Evolutionary conservation across 176 grass and related monocot species (phyloP).

Genomic region (Hyparrhenia diplandra): DNA sequence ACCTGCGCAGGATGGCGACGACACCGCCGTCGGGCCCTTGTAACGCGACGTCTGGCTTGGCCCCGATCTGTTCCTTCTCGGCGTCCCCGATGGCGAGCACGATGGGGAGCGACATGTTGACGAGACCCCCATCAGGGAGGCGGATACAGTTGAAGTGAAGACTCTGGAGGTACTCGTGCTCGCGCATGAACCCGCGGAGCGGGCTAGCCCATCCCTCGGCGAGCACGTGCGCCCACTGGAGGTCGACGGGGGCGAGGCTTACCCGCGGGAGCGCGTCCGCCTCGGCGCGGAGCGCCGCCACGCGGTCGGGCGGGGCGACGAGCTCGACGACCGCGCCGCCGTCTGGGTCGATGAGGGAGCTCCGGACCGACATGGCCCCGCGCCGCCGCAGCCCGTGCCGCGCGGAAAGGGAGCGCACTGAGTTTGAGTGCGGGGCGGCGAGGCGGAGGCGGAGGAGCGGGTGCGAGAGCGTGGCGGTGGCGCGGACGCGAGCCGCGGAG

Average conservation of each 20-base stretch:
- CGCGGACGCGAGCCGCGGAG: neutral
- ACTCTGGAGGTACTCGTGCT: conserved; percentile 80
- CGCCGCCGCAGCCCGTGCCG: neutral
- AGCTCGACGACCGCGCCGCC: conserved; percentile 69
- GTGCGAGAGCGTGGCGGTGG: neutral
- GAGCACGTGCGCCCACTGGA: conserved; percentile 93
- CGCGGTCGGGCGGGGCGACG: conserved; percentile 24
- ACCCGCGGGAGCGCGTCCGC: conserved; percentile 44
- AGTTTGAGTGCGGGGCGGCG: neutral
- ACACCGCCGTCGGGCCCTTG: conserved; percentile 36
- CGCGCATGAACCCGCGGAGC: conserved; percentile 87
- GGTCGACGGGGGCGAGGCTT: conserved; percentile 46
- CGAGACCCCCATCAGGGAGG: conserved; percentile 39
- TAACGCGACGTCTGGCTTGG: conserved; percentile 47
- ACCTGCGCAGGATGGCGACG: conserved; percentile 75
- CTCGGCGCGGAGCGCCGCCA: conserved; percentile 43
- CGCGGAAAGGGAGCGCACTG: neutral
- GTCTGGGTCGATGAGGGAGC: conserved; percentile 93
- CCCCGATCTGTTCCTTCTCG: conserved; percentile 56
- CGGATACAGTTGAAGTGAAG: conserved; percentile 89
- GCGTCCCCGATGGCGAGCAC: conserved; percentile 70
- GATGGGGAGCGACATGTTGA: conserved; percentile 96
- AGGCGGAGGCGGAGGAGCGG: neutral
- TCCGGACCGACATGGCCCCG: conserved; percentile 36
- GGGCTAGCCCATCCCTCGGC: conserved; percentile 94